These are phyloP conservation scores for Pulveroboletus sp. DNA, from an alignment of 768 basidiomycete species.

Conservation along the genomic window DNA sequence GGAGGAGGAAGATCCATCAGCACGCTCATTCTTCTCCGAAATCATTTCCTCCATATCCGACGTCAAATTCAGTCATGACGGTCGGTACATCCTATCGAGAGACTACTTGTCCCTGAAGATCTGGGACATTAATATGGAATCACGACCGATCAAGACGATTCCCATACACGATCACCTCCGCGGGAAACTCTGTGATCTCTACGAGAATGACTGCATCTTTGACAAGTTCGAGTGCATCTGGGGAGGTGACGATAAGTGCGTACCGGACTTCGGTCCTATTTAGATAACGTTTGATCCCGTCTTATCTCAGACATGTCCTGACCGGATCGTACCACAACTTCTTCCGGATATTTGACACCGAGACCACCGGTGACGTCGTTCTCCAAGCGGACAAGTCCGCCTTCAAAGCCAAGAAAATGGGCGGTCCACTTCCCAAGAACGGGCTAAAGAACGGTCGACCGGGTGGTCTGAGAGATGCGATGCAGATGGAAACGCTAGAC, in stretches of 20 bases:
- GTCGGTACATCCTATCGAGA: slow-evolving; percentile 92
- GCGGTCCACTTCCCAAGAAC: slow-evolving; percentile 71
- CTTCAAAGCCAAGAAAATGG: slow-evolving; percentile 99
- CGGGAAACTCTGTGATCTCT: slow-evolving; percentile 95
- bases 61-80: slow-evolving; percentile 98
- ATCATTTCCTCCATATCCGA: slow-evolving; percentile 99
- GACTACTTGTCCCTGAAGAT: slow-evolving; percentile 98
- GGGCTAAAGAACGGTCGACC: slow-evolving; percentile 74
- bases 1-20: slow-evolving; percentile 96
- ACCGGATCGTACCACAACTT: slow-evolving; percentile 99
- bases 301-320: slow-evolving; percentile 71
- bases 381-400: slow-evolving; percentile 98
- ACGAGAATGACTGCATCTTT: slow-evolving; percentile 99
- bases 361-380: slow-evolving; percentile 82
- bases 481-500: slow-evolving; percentile 83
- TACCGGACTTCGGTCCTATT: slow-evolving; percentile 22
- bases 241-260: slow-evolving; percentile 93
- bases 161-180: slow-evolving; percentile 97
- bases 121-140: slow-evolving; percentile 99
- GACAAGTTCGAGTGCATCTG: slow-evolving; percentile 99
- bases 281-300: slow-evolving; percentile 9
- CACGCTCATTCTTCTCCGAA: slow-evolving; percentile 98
- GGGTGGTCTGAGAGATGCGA: slow-evolving; percentile 69
- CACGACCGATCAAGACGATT: slow-evolving; percentile 92
- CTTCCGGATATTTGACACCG: slow-evolving; percentile 98